Conservation (phyloP, 2,329 filamentous ascomycete species). For the Cyclaneusma minus region DNA sequence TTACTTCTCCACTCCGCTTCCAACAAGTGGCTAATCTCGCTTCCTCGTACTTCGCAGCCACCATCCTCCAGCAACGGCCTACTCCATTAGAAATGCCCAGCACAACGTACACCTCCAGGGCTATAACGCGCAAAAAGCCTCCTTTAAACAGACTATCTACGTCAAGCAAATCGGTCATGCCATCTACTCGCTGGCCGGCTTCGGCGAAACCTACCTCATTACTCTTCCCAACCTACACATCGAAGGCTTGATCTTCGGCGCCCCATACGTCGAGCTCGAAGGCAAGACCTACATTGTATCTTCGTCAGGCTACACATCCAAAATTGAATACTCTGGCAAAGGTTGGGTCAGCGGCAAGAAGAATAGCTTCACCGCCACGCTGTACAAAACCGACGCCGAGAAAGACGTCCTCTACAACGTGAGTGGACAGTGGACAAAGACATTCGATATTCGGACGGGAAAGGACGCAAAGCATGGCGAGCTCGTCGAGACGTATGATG, state of each 20-base stretch:
- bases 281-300: constrained; percentile 73
- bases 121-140: constrained; percentile 93
- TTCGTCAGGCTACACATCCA: constrained; percentile 72
- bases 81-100: constrained; percentile 76
- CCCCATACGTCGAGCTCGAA: constrained; percentile 85
- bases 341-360: constrained; percentile 95
- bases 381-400: constrained; percentile 57
- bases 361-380: constrained; percentile 65
- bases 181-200: constrained; percentile 54
- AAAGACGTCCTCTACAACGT: constrained; percentile 67
- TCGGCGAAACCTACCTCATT: constrained; percentile 58
- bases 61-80: constrained; percentile 89
- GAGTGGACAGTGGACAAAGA: constrained; percentile 80
- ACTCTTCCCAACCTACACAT: constrained; percentile 86
- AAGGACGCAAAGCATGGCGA: constrained; percentile 32
- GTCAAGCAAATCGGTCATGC: constrained; percentile 92
- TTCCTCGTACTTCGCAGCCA: constrained; percentile 51
- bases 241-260: constrained; percentile 74
- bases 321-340: constrained; percentile 85
- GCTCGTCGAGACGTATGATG: constrained; percentile 44
- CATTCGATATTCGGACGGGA: constrained; percentile 62
- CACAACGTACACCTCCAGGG: constrained; percentile 68
- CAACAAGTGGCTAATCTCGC: neutral
- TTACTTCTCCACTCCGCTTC: constrained; percentile 2
- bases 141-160: constrained; percentile 84